Conservation (phyloP, 2,329 filamentous ascomycete species). For the Monosporascus sp. region DNA sequence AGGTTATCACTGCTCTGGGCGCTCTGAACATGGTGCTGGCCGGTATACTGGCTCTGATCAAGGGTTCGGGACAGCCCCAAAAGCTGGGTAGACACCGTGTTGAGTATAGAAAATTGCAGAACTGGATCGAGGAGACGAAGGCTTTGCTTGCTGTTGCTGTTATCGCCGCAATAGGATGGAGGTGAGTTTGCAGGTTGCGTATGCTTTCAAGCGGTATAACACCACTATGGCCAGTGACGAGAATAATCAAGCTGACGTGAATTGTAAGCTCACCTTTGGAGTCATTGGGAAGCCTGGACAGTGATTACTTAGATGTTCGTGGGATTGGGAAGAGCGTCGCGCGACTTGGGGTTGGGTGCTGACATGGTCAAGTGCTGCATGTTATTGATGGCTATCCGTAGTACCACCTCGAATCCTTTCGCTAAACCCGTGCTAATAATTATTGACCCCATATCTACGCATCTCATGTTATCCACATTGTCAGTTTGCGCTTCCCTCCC, state of each 20-base stretch:
- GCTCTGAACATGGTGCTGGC: slow-evolving; percentile 59
- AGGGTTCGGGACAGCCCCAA: slow-evolving; percentile 45
- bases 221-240: slow-evolving; percentile 35
- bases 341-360: too few relatives aligned
- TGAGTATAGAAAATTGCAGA: slow-evolving; percentile 41
- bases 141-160: slow-evolving; percentile 36
- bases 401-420: too few relatives aligned
- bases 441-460: too few relatives aligned
- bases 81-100: slow-evolving; percentile 40
- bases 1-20: slow-evolving; percentile 51
- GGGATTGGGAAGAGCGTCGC: too few relatives aligned
- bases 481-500: too few relatives aligned
- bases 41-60: slow-evolving; percentile 52
- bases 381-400: too few relatives aligned
- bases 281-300: slow-evolving; percentile 5
- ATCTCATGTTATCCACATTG: too few relatives aligned
- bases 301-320: slow-evolving; percentile 2
- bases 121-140: slow-evolving; percentile 51
- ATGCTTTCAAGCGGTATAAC: slow-evolving; percentile 38
- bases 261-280: slow-evolving; percentile 23
- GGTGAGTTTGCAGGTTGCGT: slow-evolving; percentile 37
- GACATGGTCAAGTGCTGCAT: too few relatives aligned
- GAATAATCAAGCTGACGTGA: slow-evolving; percentile 35
- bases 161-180: slow-evolving; percentile 35
- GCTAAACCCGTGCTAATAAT: too few relatives aligned